phyloP scores from a whole-genome alignment of 768 basidiomycete genomes.

The Pisolithus albus region DNA sequence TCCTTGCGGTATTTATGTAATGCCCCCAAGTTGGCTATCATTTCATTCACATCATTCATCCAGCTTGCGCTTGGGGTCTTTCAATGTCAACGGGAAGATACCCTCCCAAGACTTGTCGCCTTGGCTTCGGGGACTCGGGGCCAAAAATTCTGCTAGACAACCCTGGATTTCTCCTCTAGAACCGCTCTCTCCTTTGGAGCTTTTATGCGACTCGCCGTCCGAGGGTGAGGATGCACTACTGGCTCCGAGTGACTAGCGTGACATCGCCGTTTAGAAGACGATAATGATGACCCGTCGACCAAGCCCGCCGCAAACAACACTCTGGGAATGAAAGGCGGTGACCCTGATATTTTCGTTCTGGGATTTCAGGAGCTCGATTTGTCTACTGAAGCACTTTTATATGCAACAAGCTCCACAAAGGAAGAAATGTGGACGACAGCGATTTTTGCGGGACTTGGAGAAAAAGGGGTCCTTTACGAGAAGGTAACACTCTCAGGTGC shows the following conservation, averaged over 20 bases:
- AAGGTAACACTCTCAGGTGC: constrained; percentile 39
- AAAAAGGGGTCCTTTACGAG: constrained; percentile 54
- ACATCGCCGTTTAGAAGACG: constrained; percentile 7
- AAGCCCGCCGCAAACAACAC: neutral
- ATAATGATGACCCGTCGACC: neutral
- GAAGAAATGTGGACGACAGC: constrained; percentile 70
- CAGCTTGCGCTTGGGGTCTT: constrained; percentile 69
- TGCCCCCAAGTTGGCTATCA: neutral
- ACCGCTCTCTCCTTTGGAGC: constrained; percentile 30
- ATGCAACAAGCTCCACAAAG: constrained; percentile 51
- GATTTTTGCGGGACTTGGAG: constrained; percentile 63
- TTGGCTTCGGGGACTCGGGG: constrained; percentile 44
- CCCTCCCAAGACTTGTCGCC: constrained; percentile 66
- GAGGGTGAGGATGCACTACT: constrained; percentile 11
- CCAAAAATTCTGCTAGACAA: neutral
- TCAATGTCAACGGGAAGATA: constrained; percentile 77
- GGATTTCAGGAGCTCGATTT: constrained; percentile 79
- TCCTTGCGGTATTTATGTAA: constrained; percentile 19
- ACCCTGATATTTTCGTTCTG: constrained; percentile 66
- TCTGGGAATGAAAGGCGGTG: constrained; percentile 17
- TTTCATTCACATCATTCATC: neutral
- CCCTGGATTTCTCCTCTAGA: constrained; percentile 30
- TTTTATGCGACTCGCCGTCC: constrained; percentile 15
- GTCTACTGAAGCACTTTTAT: constrained; percentile 71
- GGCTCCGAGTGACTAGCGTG: neutral